Percentiles rank a stretch among this genome's conserved stretches.
phyloP scores from a whole-genome alignment of 495 filamentous ascomycete species.

The Aspergillus nidulans region DNA sequence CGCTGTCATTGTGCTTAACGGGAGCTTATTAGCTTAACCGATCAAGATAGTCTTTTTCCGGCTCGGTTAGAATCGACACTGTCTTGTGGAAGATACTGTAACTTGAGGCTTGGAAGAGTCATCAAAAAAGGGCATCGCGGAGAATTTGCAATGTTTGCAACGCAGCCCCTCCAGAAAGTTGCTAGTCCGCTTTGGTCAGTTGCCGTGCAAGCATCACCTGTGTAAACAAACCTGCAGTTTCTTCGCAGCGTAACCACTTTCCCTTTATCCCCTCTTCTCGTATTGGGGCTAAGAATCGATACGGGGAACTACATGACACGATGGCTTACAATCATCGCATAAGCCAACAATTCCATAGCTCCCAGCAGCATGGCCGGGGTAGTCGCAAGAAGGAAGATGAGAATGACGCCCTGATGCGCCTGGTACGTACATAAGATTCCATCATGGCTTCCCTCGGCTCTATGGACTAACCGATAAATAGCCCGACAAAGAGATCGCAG shows the following conservation, averaged over 20 bases:
- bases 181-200: slow-evolving; percentile 32
- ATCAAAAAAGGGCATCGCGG: slow-evolving; percentile 33
- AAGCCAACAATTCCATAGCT: slow-evolving; percentile 60
- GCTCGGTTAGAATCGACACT: not conserved
- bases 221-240: slow-evolving; percentile 34
- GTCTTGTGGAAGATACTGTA: slow-evolving; percentile 1
- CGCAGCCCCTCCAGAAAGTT: slow-evolving; percentile 28
- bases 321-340: slow-evolving; percentile 69
- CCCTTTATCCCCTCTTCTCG: not conserved
- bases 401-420: slow-evolving; percentile 81
- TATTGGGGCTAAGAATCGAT: too few species aligned
- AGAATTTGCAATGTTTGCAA: slow-evolving; percentile 42
- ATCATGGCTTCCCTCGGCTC: not conserved
- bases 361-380: slow-evolving; percentile 54
- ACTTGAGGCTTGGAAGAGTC: slow-evolving; percentile 19
- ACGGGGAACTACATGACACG: not conserved
- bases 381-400: slow-evolving; percentile 74
- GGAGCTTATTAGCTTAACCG: not conserved
- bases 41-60: not conserved
- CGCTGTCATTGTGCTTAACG: slow-evolving; percentile 31
- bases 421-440: slow-evolving; percentile 46
- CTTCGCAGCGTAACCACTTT: not conserved
- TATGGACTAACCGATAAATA: slow-evolving; percentile 22
- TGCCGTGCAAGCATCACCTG: slow-evolving; percentile 27
- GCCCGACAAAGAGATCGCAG: slow-evolving; percentile 85